These are phyloP conservation scores for Fusarium subtropicale DNA, from an alignment of 2,329 filamentous ascomycete genomes.

Conservation along the genomic window DNA sequence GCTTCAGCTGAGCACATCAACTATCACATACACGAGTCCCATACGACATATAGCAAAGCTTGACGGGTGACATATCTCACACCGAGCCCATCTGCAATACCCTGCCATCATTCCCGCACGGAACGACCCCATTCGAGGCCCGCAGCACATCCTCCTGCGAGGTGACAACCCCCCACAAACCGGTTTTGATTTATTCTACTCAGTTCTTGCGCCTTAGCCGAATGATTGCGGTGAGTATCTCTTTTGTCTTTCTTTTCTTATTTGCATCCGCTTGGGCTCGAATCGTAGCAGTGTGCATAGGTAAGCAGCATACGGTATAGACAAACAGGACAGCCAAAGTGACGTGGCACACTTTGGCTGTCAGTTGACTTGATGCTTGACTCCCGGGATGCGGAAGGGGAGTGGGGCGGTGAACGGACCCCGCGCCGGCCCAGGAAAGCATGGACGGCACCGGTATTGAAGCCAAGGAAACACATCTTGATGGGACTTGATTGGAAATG, in stretches of 20 bases:
- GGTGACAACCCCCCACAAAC: slow-evolving; percentile 37
- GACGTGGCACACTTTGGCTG: slow-evolving; percentile 25
- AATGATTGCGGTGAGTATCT: slow-evolving; percentile 22
- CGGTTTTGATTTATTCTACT: slow-evolving; percentile 34
- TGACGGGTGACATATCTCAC: slow-evolving; percentile 15
- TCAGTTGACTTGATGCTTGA: slow-evolving; percentile 11
- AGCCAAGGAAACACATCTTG: slow-evolving; percentile 5
- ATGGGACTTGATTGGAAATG: slow-evolving; percentile 1
- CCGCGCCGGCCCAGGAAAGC: slow-evolving; percentile 9
- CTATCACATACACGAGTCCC: slow-evolving; percentile 21
- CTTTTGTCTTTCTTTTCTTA: neutral
- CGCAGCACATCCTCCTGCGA: slow-evolving; percentile 34
- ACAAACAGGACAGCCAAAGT: slow-evolving; percentile 16
- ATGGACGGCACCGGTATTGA: slow-evolving; percentile 3
- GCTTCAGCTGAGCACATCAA: slow-evolving; percentile 5
- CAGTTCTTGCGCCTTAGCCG: slow-evolving; percentile 16
- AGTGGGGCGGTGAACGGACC: slow-evolving; percentile 33
- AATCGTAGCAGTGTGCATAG: neutral
- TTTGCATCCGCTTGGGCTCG: neutral
- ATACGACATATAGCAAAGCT: slow-evolving; percentile 12
- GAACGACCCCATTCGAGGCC: slow-evolving; percentile 32
- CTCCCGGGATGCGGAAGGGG: slow-evolving; percentile 29
- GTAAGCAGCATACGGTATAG: neutral
- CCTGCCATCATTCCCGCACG: slow-evolving; percentile 11
- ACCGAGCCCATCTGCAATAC: slow-evolving; percentile 1